phyloP scores from a whole-genome alignment of 371 early-diverging fungal genomes.

The Choanephora cucurbitarum region DNA sequence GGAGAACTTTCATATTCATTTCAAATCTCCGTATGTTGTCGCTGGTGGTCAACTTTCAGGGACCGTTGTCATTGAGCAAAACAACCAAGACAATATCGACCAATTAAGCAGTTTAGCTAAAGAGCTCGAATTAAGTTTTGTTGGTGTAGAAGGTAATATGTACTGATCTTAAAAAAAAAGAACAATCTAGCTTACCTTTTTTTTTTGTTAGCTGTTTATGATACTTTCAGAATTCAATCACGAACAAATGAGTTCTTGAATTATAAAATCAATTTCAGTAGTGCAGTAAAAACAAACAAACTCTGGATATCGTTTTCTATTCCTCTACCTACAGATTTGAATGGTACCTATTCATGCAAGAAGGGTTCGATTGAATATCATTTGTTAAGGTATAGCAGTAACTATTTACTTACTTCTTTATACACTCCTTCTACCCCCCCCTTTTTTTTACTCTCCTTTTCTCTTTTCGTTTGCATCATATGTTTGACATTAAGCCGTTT shows the following conservation, averaged over 20 bases:
- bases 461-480: not conserved
- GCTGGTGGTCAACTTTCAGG: constrained; percentile 35
- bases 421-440: constrained; percentile 5
- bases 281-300: constrained; percentile 3
- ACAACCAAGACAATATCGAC: not conserved
- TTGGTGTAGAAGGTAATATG: constrained; percentile 27
- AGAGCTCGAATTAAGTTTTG: constrained; percentile 11
- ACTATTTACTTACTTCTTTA: too few relatives aligned
- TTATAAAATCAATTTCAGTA: not conserved
- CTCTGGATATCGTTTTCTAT: constrained; percentile 7
- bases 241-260: constrained; percentile 1
- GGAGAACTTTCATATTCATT: constrained; percentile 20
- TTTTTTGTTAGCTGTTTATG: constrained; percentile 5
- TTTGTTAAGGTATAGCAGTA: constrained; percentile 25
- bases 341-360: constrained; percentile 29
- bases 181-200: too few relatives aligned
- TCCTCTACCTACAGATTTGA: constrained; percentile 10
- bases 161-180: not conserved
- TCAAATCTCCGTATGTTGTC: constrained; percentile 38
- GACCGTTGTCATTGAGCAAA: constrained; percentile 20
- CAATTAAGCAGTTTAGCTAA: not conserved
- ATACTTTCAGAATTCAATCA: not conserved
- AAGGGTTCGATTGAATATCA: constrained; percentile 32
- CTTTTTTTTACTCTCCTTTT: not conserved
- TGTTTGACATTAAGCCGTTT: constrained; percentile 1